phyloP scores from a whole-genome alignment of 257 asterid genomes.

The Fraxinus quadrangulata region DNA sequence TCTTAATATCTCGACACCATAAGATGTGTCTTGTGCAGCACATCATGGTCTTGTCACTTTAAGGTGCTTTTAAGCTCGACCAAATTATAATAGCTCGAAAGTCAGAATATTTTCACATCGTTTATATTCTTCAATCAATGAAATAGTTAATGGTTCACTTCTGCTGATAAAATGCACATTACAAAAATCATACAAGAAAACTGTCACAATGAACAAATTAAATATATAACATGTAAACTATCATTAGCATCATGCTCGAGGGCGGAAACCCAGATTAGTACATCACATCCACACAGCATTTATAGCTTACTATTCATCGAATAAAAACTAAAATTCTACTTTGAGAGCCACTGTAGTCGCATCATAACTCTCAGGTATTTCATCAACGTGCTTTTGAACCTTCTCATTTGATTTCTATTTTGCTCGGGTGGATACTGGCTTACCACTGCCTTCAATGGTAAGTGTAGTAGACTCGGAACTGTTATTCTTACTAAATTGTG shows the following conservation, averaged over 20 bases:
- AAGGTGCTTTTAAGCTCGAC: neutral
- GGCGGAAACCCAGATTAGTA: neutral
- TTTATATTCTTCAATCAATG: neutral
- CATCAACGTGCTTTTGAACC: neutral
- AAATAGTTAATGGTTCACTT: no score
- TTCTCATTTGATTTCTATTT: constrained; percentile 23
- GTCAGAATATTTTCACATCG: neutral
- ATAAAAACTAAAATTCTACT: neutral
- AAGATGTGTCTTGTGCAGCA: neutral
- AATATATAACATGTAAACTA: neutral
- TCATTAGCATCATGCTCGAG: neutral
- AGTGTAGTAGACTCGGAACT: constrained; percentile 13
- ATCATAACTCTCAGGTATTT: constrained; percentile 9
- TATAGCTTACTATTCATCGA: neutral
- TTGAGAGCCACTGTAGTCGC: neutral
- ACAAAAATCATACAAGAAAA: neutral
- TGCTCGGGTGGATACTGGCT: constrained; percentile 38
- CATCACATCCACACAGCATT: neutral
- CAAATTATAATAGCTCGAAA: no score
- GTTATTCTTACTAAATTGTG: constrained; percentile 58
- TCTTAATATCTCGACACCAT: neutral
- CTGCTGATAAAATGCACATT: neutral
- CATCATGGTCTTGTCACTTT: neutral
- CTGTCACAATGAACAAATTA: neutral
- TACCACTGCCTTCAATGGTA: constrained; percentile 10